phyloP scores from a whole-genome alignment of 192 early-diverging fungal genomes.

The Kickxella alabastrina region DNA sequence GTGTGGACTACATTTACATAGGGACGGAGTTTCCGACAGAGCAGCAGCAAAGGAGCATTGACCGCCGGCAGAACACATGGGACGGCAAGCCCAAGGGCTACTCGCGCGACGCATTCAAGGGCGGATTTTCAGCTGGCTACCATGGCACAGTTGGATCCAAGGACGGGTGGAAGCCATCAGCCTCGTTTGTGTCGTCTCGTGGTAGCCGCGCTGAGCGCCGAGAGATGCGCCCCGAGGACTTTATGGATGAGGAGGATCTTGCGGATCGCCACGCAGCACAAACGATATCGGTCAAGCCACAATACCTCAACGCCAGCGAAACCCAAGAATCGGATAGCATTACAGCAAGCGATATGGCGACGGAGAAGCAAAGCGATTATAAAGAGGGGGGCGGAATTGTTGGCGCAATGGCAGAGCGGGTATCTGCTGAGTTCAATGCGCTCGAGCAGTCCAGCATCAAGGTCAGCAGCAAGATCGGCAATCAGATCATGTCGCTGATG shows the following conservation, averaged over 20 bases:
- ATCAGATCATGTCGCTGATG: conserved; percentile 71
- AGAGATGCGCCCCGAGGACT: conserved; percentile 68
- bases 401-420: conserved; percentile 8
- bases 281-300: conserved; percentile 2
- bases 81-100: conserved; percentile 73
- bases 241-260: conserved; percentile 96
- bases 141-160: conserved; percentile 95
- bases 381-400: conserved; percentile 3
- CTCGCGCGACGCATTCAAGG: conserved; percentile 90
- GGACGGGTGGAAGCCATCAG: conserved; percentile 63
- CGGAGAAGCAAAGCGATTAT: background rate
- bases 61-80: conserved; percentile 31
- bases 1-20: conserved; percentile 31
- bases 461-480: conserved; percentile 31
- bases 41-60: conserved; percentile 1
- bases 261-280: conserved; percentile 45
- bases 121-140: conserved; percentile 93
- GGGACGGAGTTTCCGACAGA: conserved; percentile 24
- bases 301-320: conserved; percentile 4
- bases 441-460: background rate
- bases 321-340: background rate
- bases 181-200: conserved; percentile 78
- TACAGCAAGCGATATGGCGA: background rate
- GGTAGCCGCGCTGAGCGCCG: conserved; percentile 54
- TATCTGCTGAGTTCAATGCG: conserved; percentile 16